Percentiles rank a stretch among this genome's conserved stretches.
These are phyloP conservation scores for Diversispora epigaea DNA, from an alignment of 192 early-diverging fungal species.

Conservation along the genomic window DNA sequence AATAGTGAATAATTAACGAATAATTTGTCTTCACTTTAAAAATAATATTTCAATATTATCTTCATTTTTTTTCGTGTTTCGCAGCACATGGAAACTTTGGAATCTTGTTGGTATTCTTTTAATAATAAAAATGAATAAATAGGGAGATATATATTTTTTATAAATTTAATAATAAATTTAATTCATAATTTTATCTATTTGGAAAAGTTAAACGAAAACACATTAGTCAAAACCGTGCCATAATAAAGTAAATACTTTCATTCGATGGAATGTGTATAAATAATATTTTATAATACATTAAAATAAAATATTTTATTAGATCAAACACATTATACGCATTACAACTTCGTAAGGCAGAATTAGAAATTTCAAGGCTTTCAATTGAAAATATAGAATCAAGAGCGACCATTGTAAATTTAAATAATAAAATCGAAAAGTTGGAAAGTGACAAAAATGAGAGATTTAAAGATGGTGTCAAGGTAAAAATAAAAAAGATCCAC, in stretches of 20 bases:
- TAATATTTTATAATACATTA: neutral
- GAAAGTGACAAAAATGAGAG: neutral
- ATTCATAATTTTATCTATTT: neutral
- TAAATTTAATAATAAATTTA: neutral
- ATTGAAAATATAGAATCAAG: constrained; percentile 23
- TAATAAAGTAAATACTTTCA: constrained; percentile 20
- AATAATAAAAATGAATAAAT: neutral
- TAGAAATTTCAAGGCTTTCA: constrained; percentile 15
- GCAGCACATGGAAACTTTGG: constrained; percentile 18
- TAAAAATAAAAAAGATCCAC: neutral
- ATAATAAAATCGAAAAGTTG: neutral
- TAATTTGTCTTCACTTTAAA: no score
- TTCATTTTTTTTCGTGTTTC: no score
- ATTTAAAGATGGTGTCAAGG: neutral
- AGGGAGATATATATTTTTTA: no score
- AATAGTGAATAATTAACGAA: no score
- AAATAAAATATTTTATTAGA: neutral
- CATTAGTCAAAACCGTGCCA: constrained; percentile 24
- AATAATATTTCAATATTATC: no score
- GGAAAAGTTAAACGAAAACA: constrained; percentile 18
- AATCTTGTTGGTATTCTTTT: constrained; percentile 1
- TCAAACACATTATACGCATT: constrained; percentile 21
- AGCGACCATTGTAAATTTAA: constrained; percentile 2
- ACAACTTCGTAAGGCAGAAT: constrained; percentile 19
- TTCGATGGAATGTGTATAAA: neutral